Conservation (phyloP, 2,329 filamentous ascomycete genomes). For the Paecilomyces sp. region DNA sequence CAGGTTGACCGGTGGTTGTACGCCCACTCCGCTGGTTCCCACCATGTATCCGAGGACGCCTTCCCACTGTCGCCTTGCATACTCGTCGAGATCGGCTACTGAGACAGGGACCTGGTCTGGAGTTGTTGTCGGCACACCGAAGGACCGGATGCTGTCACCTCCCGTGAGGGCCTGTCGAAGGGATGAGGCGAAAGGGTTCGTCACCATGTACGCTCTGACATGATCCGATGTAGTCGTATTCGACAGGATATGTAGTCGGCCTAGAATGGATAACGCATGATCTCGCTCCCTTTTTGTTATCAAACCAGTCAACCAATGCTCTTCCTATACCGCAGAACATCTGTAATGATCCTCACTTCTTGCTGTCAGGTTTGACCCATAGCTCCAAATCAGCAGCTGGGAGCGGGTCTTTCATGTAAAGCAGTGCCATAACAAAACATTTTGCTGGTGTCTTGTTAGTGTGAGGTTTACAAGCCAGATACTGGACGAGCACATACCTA, state of each 20-base stretch:
- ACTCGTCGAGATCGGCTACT: conserved; percentile 69
- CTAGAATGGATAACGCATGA: conserved; percentile 72
- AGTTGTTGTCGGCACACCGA: conserved; percentile 73
- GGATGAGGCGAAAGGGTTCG: conserved; percentile 73
- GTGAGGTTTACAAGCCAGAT: not conserved
- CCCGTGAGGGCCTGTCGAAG: conserved; percentile 83
- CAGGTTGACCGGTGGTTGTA: conserved; percentile 45
- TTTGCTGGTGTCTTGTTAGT: conserved; percentile 55
- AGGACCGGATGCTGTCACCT: conserved; percentile 76
- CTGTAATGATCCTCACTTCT: conserved; percentile 36
- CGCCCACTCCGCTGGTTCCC: conserved; percentile 42
- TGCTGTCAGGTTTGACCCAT: conserved; percentile 69
- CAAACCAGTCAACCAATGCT: conserved; percentile 4
- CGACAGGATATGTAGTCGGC: conserved; percentile 77
- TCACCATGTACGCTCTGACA: conserved; percentile 67
- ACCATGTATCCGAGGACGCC: conserved; percentile 95
- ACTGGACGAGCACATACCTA: conserved; percentile 56
- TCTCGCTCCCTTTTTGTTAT: conserved; percentile 60
- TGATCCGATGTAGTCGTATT: conserved; percentile 55
- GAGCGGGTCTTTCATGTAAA: conserved; percentile 81
- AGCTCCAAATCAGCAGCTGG: conserved; percentile 72
- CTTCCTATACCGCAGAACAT: conserved; percentile 1
- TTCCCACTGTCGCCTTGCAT: conserved; percentile 88
- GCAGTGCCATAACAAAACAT: conserved; percentile 88
- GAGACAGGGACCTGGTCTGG: conserved; percentile 58